These are phyloP conservation scores for Phlebiopsis gigantea DNA, from an alignment of 768 basidiomycete genomes.

Conservation along the genomic window DNA sequence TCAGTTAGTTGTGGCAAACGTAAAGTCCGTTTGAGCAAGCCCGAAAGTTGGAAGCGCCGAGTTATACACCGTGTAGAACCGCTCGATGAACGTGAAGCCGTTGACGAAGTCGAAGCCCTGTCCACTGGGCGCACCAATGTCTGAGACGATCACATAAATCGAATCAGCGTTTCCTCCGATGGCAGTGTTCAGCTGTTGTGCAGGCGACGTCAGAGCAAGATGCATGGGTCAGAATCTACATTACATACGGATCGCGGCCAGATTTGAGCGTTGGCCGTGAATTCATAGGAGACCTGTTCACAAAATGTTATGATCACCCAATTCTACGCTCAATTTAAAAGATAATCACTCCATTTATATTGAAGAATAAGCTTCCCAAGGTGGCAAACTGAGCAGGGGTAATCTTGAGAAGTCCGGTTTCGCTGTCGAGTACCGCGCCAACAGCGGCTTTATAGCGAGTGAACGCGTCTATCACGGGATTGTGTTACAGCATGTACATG, in stretches of 20 bases:
- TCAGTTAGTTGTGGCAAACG: constrained; percentile 25
- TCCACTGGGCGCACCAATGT: constrained; percentile 23
- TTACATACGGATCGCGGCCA: constrained; percentile 21
- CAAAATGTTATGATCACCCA: constrained; percentile 12
- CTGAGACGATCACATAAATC: constrained; percentile 28
- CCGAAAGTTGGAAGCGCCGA: constrained; percentile 28
- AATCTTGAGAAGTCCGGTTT: constrained; percentile 27
- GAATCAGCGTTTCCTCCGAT: constrained; percentile 22
- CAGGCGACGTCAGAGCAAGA: background rate
- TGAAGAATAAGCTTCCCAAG: constrained; percentile 25
- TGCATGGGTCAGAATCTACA: background rate
- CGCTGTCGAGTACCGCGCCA: constrained; percentile 22
- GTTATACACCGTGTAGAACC: constrained; percentile 31
- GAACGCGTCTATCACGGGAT: constrained; percentile 18
- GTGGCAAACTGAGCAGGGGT: constrained; percentile 21
- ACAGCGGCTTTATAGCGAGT: constrained; percentile 20
- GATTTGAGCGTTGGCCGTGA: constrained; percentile 31
- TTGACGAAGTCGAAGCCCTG: constrained; percentile 33
- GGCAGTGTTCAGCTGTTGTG: constrained; percentile 23
- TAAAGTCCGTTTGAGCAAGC: constrained; percentile 28
- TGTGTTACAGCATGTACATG: background rate
- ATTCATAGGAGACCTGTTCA: constrained; percentile 24
- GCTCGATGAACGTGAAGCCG: constrained; percentile 31
- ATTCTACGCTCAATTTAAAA: background rate
- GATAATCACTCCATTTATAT: constrained; percentile 15